These are phyloP conservation scores for Hyphodiscus sp. DNA, from an alignment of 2,329 filamentous ascomycete species.

Conservation along the genomic window DNA sequence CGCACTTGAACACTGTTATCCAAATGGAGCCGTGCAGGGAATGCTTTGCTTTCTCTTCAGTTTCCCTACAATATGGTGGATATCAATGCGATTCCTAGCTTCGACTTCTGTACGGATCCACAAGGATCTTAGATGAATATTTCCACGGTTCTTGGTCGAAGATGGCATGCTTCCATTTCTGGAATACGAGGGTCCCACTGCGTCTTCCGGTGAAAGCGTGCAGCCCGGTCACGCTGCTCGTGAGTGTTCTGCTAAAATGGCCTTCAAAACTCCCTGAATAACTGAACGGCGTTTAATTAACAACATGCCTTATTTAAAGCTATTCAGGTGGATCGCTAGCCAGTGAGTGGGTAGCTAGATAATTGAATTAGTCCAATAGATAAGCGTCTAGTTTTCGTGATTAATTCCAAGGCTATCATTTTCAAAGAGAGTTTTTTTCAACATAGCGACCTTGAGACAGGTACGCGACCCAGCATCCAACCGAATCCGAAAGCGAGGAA, in stretches of 20 bases:
- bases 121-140: neutral
- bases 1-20: neutral
- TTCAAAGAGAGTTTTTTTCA: neutral
- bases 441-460: too few relatives aligned
- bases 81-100: slow-evolving; percentile 36
- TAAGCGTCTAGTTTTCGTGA: neutral
- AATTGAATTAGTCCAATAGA: neutral
- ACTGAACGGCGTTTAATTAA: neutral
- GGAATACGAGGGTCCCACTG: slow-evolving; percentile 18
- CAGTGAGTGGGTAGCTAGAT: slow-evolving; percentile 42
- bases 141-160: slow-evolving; percentile 1
- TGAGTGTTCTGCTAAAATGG: neutral
- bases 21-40: neutral
- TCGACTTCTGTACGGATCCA: slow-evolving; percentile 30
- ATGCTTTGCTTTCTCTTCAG: slow-evolving; percentile 36
- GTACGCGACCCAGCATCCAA: too few relatives aligned
- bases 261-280: too few relatives aligned
- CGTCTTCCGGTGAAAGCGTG: slow-evolving; percentile 9
- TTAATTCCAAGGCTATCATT: slow-evolving; percentile 39
- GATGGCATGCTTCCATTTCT: slow-evolving; percentile 14
- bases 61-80: slow-evolving; percentile 35
- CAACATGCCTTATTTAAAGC: slow-evolving; percentile 37
- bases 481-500: too few relatives aligned
- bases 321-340: slow-evolving; percentile 49
- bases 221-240: slow-evolving; percentile 7